phyloP scores from a whole-genome alignment of 2,329 filamentous ascomycete species.

The Drechslera avenae region DNA sequence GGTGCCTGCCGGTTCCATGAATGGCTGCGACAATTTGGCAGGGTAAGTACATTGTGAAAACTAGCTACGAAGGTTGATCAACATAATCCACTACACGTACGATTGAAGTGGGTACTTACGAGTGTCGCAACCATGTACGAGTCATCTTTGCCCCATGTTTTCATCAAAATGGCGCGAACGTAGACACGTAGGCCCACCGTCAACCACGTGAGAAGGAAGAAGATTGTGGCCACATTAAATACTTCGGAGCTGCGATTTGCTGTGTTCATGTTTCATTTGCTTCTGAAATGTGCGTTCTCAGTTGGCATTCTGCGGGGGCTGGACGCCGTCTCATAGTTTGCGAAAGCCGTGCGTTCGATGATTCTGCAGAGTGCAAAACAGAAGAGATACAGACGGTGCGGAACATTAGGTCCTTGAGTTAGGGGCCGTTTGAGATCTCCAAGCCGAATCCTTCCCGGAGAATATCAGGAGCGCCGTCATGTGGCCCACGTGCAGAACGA shows the following conservation, averaged over 20 bases:
- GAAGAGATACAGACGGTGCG: background rate
- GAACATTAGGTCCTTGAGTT: background rate
- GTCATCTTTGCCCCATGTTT: slow-evolving; percentile 49
- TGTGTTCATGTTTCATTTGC: slow-evolving; percentile 5
- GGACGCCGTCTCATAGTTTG: slow-evolving; percentile 1
- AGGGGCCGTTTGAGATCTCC: slow-evolving; percentile 1
- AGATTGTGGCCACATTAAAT: slow-evolving; percentile 41
- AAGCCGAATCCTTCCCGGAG: background rate
- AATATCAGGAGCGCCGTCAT: background rate
- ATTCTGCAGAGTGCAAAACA: background rate
- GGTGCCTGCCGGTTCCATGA: slow-evolving; percentile 49
- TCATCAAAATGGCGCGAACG: slow-evolving; percentile 45
- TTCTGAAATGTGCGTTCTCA: background rate
- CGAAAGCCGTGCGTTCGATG: background rate
- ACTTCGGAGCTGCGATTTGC: slow-evolving; percentile 30
- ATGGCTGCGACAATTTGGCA: slow-evolving; percentile 48
- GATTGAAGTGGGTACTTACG: slow-evolving; percentile 16
- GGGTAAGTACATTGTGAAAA: slow-evolving; percentile 50
- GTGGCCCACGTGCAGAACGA: background rate
- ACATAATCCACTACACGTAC: background rate
- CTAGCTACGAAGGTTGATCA: slow-evolving; percentile 24
- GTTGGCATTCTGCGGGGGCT: background rate
- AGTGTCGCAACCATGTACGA: slow-evolving; percentile 49
- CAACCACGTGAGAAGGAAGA: slow-evolving; percentile 48
- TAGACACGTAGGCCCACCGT: slow-evolving; percentile 47